Conservation (phyloP, 1,139 yeast species). For the Pichia sp. region DNA sequence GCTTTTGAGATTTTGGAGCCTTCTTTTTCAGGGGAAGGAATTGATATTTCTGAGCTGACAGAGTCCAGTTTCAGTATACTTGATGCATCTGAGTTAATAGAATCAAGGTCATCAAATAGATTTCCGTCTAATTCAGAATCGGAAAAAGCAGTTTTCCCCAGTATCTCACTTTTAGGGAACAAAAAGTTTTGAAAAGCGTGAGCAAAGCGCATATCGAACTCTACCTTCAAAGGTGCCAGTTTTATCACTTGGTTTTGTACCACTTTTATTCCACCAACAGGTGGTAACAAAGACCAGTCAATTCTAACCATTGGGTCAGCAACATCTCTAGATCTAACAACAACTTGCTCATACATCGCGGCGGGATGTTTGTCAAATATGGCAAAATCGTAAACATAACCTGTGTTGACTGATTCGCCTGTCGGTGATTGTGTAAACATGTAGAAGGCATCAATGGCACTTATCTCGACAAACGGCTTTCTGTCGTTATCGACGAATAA, state of each 20-base stretch:
- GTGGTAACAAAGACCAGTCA: conserved; percentile 67
- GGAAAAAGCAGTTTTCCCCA: conserved; percentile 19
- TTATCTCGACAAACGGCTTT: conserved; percentile 42
- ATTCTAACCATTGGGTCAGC: conserved; percentile 44
- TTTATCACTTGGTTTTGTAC: conserved; percentile 43
- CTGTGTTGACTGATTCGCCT: conserved; percentile 38
- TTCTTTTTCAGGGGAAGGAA: background rate
- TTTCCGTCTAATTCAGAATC: conserved; percentile 21
- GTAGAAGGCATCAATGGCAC: conserved; percentile 36
- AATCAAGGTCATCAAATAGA: conserved; percentile 6
- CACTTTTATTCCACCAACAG: conserved; percentile 82
- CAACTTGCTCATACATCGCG: conserved; percentile 23
- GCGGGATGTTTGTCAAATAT: conserved; percentile 20
- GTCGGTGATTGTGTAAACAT: conserved; percentile 36
- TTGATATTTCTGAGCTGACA: conserved; percentile 1
- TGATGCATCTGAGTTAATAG: conserved; percentile 3
- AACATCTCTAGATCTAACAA: conserved; percentile 28
- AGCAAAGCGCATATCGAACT: conserved; percentile 65
- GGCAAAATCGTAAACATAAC: conserved; percentile 28
- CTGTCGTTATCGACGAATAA: conserved; percentile 37
- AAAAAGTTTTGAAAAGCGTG: conserved; percentile 54
- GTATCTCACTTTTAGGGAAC: conserved; percentile 15
- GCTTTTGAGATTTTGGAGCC: conserved; percentile 9
- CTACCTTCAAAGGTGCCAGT: conserved; percentile 63
- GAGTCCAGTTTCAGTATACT: background rate